phyloP scores from a whole-genome alignment of 2,329 filamentous ascomycete species.

The Ophiostoma ulmi region DNA sequence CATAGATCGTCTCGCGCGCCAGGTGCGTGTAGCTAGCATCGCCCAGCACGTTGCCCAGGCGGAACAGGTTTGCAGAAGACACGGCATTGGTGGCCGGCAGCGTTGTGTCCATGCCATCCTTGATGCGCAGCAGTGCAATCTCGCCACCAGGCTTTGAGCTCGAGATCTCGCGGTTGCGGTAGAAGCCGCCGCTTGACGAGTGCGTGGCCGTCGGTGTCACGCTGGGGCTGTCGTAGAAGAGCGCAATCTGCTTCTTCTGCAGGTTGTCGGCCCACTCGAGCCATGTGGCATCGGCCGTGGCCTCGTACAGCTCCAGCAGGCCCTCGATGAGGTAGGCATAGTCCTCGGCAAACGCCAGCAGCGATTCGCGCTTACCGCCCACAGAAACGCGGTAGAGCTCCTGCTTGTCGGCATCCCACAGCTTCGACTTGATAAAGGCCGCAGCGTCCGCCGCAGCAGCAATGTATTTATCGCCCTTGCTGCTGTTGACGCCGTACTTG shows the following conservation, averaged over 20 bases:
- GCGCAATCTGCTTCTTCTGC: constrained; percentile 68
- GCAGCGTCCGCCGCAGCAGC: constrained; percentile 63
- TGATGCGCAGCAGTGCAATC: constrained; percentile 76
- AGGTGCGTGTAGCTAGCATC: constrained; percentile 49
- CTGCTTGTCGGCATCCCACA: constrained; percentile 62
- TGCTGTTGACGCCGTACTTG: constrained; percentile 42
- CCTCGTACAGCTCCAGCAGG: constrained; percentile 76
- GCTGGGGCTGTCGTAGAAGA: constrained; percentile 65
- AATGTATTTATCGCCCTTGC: constrained; percentile 57
- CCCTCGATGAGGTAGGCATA: constrained; percentile 86
- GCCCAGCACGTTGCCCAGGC: constrained; percentile 56
- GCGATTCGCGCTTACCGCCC: constrained; percentile 57
- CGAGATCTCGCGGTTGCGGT: constrained; percentile 53
- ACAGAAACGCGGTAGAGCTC: constrained; percentile 71
- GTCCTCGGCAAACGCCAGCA: constrained; percentile 81
- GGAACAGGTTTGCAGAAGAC: constrained; percentile 80
- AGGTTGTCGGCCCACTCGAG: constrained; percentile 76
- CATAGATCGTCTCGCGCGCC: constrained; percentile 69
- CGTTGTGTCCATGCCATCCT: constrained; percentile 91
- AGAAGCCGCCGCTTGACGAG: constrained; percentile 60
- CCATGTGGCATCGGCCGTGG: constrained; percentile 67
- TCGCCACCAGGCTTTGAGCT: constrained; percentile 37
- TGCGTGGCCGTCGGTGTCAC: constrained; percentile 33
- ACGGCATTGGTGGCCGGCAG: constrained; percentile 87
- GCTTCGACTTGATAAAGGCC: constrained; percentile 63